Evolutionary conservation across 2,329 filamentous ascomycete genomes (phyloP), one percentile per base, ranked within the genome.

Genomic region (Bipolaris zeicola): DNA sequence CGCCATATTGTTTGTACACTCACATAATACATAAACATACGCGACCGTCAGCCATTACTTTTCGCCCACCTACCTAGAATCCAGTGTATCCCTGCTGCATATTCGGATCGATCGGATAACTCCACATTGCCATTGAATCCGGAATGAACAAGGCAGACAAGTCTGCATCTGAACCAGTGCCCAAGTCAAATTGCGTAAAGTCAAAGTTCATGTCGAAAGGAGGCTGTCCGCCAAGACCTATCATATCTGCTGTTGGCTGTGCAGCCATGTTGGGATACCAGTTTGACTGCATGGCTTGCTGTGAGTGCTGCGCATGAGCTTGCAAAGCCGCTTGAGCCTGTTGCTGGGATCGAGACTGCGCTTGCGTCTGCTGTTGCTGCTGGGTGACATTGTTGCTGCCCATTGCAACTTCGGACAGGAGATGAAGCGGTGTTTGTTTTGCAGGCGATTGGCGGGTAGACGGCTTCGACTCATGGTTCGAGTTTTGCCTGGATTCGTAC

Each of bases 351-450:
- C 48, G 62, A 26, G 61, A 45, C 16, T 61, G 60, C n/a, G 55
- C 50, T 42, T 62, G 62, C n/a, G 54, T 33, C 46, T 62, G 61
- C 28, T 58, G 62, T 13, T 51, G 42, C 41, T 59, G 56, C 18
- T 52, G 53, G 41, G 61, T 36, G 13, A 50, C 52, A n/a, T 58
- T 60, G 48, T 61, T 69, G 49, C 67, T 74, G 7, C 71, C 68
- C 72, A 75, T 75, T 7, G 76, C 76, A n/a, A 76, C 76, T 62
- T 77, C 75, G 3, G 75, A 77, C 7, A 77, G 65, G 22, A 77
- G 67, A 51, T 76, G 75, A 6, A 77, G 66, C 6, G 73, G 73
- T 1, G 74, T 76, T 55, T 76, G 74, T 31, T 69, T 74, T 1
- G 65, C 49, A 8, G 73, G 65, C n/a, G 65, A 63, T 33, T 69